phyloP scores from a whole-genome alignment of 306 rosid species.

The Inga oerstediana region DNA sequence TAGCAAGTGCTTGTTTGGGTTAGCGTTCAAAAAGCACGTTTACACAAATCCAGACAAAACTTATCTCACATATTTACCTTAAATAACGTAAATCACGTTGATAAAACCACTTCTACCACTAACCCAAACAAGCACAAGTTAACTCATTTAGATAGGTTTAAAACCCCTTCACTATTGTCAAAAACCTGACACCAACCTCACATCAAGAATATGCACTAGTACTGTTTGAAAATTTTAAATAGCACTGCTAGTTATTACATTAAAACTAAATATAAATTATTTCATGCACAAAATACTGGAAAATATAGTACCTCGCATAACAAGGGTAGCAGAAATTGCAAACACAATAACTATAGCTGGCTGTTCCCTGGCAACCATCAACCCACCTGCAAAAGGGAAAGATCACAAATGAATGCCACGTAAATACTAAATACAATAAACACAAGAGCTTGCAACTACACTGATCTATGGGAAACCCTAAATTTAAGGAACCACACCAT shows the following conservation, averaged over 20 bases:
- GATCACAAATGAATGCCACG: slow-evolving; percentile 17
- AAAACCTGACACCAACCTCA: not conserved
- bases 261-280: not conserved
- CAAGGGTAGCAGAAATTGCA: slow-evolving; percentile 63
- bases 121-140: too few relatives aligned
- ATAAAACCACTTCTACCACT: too few relatives aligned
- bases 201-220: slow-evolving; percentile 5
- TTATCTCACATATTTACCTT: too few relatives aligned
- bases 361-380: slow-evolving; percentile 62
- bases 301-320: slow-evolving; percentile 62
- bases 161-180: too few relatives aligned
- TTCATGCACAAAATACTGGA: slow-evolving; percentile 7
- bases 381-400: slow-evolving; percentile 49
- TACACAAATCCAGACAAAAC: too few relatives aligned
- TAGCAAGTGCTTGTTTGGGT: too few relatives aligned
- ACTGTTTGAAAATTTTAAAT: slow-evolving; percentile 6
- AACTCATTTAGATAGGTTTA: too few relatives aligned
- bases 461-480: not conserved
- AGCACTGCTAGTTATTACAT: not conserved
- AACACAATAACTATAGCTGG: slow-evolving; percentile 63
- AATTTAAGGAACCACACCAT: slow-evolving; percentile 15
- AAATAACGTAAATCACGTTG: too few relatives aligned
- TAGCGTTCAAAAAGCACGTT: too few relatives aligned
- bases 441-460: not conserved
- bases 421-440: slow-evolving; percentile 24